These are phyloP conservation scores for Olyra latifolia DNA, from an alignment of 176 grass and related monocot species.

Conservation along the genomic window DNA sequence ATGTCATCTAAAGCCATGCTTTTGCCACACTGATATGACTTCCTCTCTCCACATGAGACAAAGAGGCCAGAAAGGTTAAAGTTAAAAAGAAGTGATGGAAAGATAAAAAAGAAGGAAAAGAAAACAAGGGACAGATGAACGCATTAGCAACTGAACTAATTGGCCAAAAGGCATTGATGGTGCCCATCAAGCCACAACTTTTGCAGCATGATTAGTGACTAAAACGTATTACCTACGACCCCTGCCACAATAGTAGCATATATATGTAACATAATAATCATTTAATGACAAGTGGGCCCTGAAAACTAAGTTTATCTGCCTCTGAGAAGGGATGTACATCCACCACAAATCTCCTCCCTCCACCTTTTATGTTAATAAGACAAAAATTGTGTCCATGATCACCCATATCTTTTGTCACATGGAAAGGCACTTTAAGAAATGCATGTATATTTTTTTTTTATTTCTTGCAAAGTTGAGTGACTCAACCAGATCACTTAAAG, in stretches of 20 bases:
- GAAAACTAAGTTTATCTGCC: slow-evolving; percentile 39
- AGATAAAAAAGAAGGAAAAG: not conserved
- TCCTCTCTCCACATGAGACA: slow-evolving; percentile 12
- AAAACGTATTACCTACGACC: slow-evolving; percentile 34
- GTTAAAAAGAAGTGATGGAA: slow-evolving; percentile 9
- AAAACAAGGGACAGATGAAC: not conserved
- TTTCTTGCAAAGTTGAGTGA: slow-evolving; percentile 18
- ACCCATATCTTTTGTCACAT: slow-evolving; percentile 41
- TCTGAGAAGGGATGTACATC: slow-evolving; percentile 6
- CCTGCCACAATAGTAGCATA: not conserved
- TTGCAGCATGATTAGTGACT: slow-evolving; percentile 18
- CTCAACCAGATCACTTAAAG: slow-evolving; percentile 19
- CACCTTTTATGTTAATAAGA: slow-evolving; percentile 27
- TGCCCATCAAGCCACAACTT: slow-evolving; percentile 15
- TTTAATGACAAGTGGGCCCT: slow-evolving; percentile 10
- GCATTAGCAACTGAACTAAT: slow-evolving; percentile 15
- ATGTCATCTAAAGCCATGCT: not conserved
- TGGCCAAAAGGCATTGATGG: slow-evolving; percentile 19
- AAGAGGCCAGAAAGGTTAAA: slow-evolving; percentile 22
- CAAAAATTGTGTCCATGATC: slow-evolving; percentile 31
- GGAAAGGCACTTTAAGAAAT: slow-evolving; percentile 37
- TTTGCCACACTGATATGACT: not conserved
- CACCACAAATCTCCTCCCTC: not conserved
- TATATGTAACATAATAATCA: not conserved
- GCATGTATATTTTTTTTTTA: not conserved